These are phyloP conservation scores for Colletotrichum camelliae DNA, from an alignment of 2,329 filamentous ascomycete genomes.

Conservation along the genomic window DNA sequence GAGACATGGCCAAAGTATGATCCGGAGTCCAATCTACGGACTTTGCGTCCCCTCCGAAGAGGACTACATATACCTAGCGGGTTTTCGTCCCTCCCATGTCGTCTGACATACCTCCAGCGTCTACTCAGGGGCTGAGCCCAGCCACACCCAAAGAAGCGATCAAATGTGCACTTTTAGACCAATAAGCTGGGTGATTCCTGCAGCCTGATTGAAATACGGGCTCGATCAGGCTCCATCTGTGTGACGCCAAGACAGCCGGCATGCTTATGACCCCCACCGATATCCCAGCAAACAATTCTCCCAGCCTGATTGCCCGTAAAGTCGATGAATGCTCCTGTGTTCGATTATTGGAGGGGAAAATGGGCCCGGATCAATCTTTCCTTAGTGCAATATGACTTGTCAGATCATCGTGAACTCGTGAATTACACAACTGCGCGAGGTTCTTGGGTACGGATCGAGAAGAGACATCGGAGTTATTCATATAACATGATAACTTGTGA, in stretches of 20 bases:
- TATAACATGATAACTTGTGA: not conserved
- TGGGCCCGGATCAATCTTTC: not conserved
- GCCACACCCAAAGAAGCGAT: not conserved
- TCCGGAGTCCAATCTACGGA: rapidly evolving
- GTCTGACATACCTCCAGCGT: not conserved
- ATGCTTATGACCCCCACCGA: not conserved
- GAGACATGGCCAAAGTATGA: not conserved
- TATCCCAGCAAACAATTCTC: not conserved
- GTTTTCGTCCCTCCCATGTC: not conserved
- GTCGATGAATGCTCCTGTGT: not conserved
- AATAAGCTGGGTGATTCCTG: rapidly evolving
- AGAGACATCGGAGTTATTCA: rapidly evolving
- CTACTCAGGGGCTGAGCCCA: not conserved
- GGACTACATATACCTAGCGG: not conserved
- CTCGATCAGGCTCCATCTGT: not conserved
- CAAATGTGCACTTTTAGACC: not conserved
- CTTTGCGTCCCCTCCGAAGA: not conserved
- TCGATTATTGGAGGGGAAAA: not conserved
- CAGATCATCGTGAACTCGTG: not conserved
- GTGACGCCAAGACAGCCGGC: not conserved
- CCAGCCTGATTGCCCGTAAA: not conserved
- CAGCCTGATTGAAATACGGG: not conserved
- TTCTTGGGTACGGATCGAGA: not conserved
- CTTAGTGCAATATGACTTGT: not conserved
- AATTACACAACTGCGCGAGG: not conserved